Evolutionary conservation across 2,329 filamentous ascomycete genomes (phyloP).

Genomic region (Stromatinia cepivora): DNA sequence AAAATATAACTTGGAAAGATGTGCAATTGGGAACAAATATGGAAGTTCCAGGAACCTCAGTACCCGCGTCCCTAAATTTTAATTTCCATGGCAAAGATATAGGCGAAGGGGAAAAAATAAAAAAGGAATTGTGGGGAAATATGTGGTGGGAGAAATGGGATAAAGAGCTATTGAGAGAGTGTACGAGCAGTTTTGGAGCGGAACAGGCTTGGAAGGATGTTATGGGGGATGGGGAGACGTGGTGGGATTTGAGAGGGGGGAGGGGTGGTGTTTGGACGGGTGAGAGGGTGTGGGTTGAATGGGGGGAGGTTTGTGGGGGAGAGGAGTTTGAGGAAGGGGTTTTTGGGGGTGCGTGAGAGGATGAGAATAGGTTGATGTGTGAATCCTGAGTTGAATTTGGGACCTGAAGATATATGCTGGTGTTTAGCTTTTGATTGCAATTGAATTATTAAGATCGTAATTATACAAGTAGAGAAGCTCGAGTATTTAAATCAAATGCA

Average conservation of each 20-base stretch:
- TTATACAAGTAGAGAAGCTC: no score
- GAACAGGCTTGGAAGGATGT: not conserved
- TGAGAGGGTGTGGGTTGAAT: not conserved
- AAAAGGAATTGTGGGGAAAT: not conserved
- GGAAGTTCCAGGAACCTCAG: not conserved
- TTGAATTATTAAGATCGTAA: no score
- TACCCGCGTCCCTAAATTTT: not conserved
- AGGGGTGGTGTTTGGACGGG: not conserved
- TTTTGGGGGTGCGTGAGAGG: not conserved
- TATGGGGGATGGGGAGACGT: not conserved
- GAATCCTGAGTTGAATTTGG: not conserved
- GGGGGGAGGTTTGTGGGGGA: not conserved
- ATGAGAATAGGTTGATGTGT: not conserved
- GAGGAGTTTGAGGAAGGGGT: not conserved
- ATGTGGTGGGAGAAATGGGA: slow-evolving; percentile 7
- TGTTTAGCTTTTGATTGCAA: no score
- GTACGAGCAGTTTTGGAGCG: not conserved
- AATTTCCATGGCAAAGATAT: not conserved
- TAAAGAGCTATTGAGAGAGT: not conserved
- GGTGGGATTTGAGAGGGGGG: not conserved
- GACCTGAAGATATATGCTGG: not conserved
- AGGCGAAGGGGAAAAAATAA: not conserved
- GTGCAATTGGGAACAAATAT: not conserved
- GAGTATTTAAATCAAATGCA: no score
- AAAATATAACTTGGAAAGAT: not conserved